Conservation (phyloP, 1,139 yeast species). For the Kodamaea fungicola region DNA sequence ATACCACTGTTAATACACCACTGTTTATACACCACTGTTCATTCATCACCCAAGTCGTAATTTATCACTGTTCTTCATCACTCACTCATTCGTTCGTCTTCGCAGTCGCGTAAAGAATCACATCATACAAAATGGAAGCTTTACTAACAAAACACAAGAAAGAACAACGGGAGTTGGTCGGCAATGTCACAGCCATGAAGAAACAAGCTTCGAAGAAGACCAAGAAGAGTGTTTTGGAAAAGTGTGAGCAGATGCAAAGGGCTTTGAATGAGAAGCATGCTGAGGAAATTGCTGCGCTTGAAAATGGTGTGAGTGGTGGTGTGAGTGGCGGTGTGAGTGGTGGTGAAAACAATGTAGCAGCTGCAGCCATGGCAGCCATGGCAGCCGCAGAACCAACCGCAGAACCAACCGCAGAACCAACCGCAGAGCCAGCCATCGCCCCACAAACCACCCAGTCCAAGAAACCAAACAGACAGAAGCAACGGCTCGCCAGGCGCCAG, state of each 20-base stretch:
- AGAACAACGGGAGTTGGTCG: constrained; percentile 63
- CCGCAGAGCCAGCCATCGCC: neutral
- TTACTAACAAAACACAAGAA: constrained; percentile 61
- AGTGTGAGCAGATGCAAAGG: constrained; percentile 58
- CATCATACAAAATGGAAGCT: constrained; percentile 35
- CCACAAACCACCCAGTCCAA: constrained; percentile 10
- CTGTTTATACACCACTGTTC: no score
- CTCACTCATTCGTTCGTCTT: neutral
- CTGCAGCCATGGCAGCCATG: constrained; percentile 1
- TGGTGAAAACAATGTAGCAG: neutral
- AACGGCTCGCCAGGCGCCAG: constrained; percentile 70
- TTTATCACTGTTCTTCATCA: neutral
- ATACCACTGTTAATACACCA: no score
- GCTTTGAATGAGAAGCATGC: constrained; percentile 51
- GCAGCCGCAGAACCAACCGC: neutral
- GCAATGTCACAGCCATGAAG: constrained; percentile 68
- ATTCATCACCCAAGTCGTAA: neutral
- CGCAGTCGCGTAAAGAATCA: neutral
- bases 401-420: neutral
- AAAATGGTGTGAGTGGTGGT: neutral
- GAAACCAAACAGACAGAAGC: constrained; percentile 79
- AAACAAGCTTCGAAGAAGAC: constrained; percentile 82
- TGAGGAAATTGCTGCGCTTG: neutral
- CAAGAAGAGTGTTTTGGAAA: constrained; percentile 52
- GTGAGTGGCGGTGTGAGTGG: neutral